Evolutionary conservation across 148 eudicot species (phyloP), one percentile per base, ranked within the genome.

Genomic region (Vaccinium macrocarpon): DNA sequence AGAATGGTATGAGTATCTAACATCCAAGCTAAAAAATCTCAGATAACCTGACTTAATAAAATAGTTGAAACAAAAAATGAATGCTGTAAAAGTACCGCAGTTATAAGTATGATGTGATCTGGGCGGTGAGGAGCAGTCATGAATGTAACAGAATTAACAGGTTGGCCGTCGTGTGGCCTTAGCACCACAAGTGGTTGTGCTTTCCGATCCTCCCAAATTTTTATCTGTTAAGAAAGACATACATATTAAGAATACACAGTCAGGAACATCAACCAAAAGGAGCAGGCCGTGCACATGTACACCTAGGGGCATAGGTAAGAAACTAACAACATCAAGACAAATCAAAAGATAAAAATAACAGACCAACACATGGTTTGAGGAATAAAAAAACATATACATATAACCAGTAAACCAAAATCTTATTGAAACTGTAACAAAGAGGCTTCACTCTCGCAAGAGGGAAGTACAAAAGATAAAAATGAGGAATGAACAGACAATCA

Each of bases 181-280:
- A 95, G 85, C 76, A 95, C 94, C 52, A 93, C 88, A 73, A 95
- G 93, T 18, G 99, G 99, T 15, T 51, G 86, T 14, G 92, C 78
- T 90, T 93, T 97, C 64, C 98, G 95, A 68, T 97, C 99, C 86
- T 92, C 98, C 99, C 99, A 97, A 84, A 97, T 94, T 87, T 97
- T 97, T 68, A 97, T 93, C 99, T 97, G 97, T 72, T 55, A 51
- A 81, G 50, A 59, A 84, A 21, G 52, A 46, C 18, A 52, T 42
- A 62, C 68, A 21, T 66, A 52, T 61, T 46, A 14, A 62, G 14
- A 42, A 11, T 1, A 71, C 52, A 79, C 27, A 74, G 51, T 51
- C 29, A 75, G 78, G 42, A 35, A 64, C 25, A 48, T 81, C 46
- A 42, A 42, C 57, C 42, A 55, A 71, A 84, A 72, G 76, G 49